Evolutionary conservation across 345 rosid species (phyloP), one percentile per base, ranked within the genome.

Genomic region (Linum tenue): DNA sequence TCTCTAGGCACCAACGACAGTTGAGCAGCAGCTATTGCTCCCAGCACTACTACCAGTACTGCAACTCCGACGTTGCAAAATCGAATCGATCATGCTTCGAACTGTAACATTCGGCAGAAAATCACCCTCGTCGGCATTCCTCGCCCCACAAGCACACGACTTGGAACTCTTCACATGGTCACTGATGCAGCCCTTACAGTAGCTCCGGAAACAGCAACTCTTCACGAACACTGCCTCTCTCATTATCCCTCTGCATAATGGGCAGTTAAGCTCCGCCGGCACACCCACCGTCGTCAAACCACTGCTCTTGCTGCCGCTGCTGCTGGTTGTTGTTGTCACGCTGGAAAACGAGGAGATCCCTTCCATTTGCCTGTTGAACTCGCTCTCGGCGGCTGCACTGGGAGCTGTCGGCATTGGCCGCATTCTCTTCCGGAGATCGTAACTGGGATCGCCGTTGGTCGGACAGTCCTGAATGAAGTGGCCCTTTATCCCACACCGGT

Each of bases 151-250:
- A 12, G 38, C 39, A 60, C 63, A 60, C 7, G 37, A 6, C 41
- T 60, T 60, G 4, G 63, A 60, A 6, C 37, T 60, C n/a, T 12
- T 14, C 40, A 60, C n/a, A 14, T 60, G 4, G 38, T 35, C 63
- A 10, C 63, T 60, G 38, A 60, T 60, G 63, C 63, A 60, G 5
- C 38, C 38, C 5, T 60, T n/a, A 9, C 63, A 60, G 41, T 35
- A 60, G 63, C 63, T 60, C n/a, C 38, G 10, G 40, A 60, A 60
- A 16, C 63, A 60, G 41, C 63, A 60, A 15, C 60, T 57, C 39
- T 38, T 60, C 40, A n/a, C n/a, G 2, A 60, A 14, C 63, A 60
- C 63, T 3, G 63, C 63, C 16, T 61, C 64, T 61, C 41, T 61
- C 64, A 61, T 61, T 5, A 61, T 50, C 2, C n/a, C 5, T 42